Base-by-base conservation (phyloP, 371 early-diverging fungal species). In the Apophysomyces trapeziformis region DNA sequence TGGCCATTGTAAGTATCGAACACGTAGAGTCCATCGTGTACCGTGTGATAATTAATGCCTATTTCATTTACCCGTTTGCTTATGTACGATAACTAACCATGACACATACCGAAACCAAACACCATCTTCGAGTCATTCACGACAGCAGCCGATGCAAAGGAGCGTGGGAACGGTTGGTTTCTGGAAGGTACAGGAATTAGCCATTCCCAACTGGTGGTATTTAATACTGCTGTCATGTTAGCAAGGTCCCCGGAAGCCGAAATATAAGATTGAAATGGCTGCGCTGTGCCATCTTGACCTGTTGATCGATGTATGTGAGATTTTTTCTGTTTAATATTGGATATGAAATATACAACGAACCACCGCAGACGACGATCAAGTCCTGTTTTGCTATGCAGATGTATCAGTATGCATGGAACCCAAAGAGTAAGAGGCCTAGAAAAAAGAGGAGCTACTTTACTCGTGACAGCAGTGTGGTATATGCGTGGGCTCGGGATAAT, bases 391-490 rank as follows among this genome's bases (percentile, higher is more conserved):
- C 72, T 75, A 54, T 39, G 37, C 32, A 45, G 38, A 45, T 12
- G 58, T 38, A 26, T 26, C 43, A 26, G 36, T 47, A 36, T 58
- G n/a, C 14, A 54, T 54, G 14, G 14, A 43, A 43, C 43, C 2
- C n/a, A 18, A 21, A 21, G n/a, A 50, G 54, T 18, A 21, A 11
- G 8, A 18, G 12, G 13, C 16, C 6, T 13, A 2, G 13, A 18
- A 5, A 13, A 45, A 18, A 45, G 9, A 13, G 16, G 13, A 1
- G 13, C 32, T 63, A 36, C 18, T 38, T 60, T 72, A 77, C 77
- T 70, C 54, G 72, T 74, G 9, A 77, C 74, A 38, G 77, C 64
- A 4, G 71, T 77, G 57, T 77, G 77, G 60, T 71, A 74, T 2
- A 68, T 68, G 26, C 77, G 69, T 32, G 74, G 9, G 5, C 35